A percentile compares a stretch with the other conserved stretches of the same genome.
phyloP scores from a whole-genome alignment of 352 stramenopile species.

The Halophytophthora polymorphica region DNA sequence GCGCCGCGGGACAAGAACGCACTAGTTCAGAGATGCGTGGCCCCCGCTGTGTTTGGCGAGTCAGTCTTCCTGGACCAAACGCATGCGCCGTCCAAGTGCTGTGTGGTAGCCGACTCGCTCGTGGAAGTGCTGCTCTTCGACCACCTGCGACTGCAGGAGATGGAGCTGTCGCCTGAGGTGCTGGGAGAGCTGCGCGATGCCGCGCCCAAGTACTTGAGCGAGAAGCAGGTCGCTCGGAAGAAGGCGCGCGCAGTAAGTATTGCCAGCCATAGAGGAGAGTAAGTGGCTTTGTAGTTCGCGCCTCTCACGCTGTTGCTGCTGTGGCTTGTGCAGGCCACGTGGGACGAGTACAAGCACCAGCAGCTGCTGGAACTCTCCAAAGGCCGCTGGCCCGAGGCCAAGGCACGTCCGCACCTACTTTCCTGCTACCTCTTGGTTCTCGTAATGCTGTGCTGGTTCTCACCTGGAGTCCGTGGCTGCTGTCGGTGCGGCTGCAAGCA shows the following conservation, averaged over 20 bases:
- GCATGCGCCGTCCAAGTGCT: constrained; percentile 53
- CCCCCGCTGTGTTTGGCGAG: constrained; percentile 65
- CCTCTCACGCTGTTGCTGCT: not conserved
- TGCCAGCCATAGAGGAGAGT: constrained; percentile 3
- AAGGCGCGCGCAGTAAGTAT: constrained; percentile 32
- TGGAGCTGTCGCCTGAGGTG: constrained; percentile 59
- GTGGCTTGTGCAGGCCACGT: constrained; percentile 39
- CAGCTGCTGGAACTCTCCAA: constrained; percentile 70
- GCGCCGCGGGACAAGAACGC: constrained; percentile 34
- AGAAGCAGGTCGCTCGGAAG: constrained; percentile 46
- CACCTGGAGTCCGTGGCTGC: too few relatives aligned
- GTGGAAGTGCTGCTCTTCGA: constrained; percentile 72
- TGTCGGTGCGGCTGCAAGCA: constrained; percentile 6
- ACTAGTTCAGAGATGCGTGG: constrained; percentile 39
- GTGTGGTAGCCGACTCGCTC: constrained; percentile 58
- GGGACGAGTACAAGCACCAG: constrained; percentile 66
- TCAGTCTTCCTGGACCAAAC: constrained; percentile 53
- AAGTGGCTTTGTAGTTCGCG: not conserved
- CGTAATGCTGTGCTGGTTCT: constrained; percentile 5
- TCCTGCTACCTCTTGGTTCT: not conserved
- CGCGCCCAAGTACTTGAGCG: constrained; percentile 56
- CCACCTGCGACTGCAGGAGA: constrained; percentile 72
- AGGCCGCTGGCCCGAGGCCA: constrained; percentile 59
- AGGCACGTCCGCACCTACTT: constrained; percentile 23
- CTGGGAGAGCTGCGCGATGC: constrained; percentile 48